These are phyloP conservation scores for Teratosphaeria viscida DNA, from an alignment of 2,329 filamentous ascomycete species.

Conservation along the genomic window DNA sequence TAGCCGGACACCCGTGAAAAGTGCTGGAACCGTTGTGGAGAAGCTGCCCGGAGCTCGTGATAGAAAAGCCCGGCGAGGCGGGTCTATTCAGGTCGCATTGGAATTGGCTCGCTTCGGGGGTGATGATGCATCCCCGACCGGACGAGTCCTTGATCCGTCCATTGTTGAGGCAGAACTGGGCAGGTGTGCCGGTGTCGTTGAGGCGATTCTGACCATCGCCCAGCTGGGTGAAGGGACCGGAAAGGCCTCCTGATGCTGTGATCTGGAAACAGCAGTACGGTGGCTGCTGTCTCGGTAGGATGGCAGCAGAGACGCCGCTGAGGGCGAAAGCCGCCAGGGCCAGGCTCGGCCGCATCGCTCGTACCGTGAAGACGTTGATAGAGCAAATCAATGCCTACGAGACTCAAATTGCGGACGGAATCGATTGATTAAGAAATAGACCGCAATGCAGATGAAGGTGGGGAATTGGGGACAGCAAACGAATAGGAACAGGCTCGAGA, in stretches of 20 bases:
- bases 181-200: conserved; percentile 30
- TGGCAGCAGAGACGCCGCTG: neutral
- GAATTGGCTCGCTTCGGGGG: conserved; percentile 47
- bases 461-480: neutral
- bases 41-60: conserved; percentile 23
- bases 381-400: neutral
- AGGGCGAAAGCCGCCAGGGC: neutral
- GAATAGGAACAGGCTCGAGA: neutral
- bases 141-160: conserved; percentile 44
- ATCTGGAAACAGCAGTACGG: conserved; percentile 1
- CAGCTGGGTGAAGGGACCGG: neutral
- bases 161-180: conserved; percentile 44
- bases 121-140: conserved; percentile 53
- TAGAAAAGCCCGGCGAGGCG: conserved; percentile 45
- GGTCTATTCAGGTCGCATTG: conserved; percentile 49
- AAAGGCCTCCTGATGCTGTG: conserved; percentile 1
- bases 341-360: neutral
- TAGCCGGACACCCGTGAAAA: conserved; percentile 48
- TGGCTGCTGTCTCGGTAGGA: neutral
- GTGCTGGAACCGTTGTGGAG: conserved; percentile 37
- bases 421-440: neutral
- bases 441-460: neutral
- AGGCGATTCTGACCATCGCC: conserved; percentile 44
- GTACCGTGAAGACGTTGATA: neutral
- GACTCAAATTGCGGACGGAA: neutral